These are phyloP conservation scores for Geoglossum cookeanum DNA, from an alignment of 2,329 filamentous ascomycete species.

Conservation along the genomic window DNA sequence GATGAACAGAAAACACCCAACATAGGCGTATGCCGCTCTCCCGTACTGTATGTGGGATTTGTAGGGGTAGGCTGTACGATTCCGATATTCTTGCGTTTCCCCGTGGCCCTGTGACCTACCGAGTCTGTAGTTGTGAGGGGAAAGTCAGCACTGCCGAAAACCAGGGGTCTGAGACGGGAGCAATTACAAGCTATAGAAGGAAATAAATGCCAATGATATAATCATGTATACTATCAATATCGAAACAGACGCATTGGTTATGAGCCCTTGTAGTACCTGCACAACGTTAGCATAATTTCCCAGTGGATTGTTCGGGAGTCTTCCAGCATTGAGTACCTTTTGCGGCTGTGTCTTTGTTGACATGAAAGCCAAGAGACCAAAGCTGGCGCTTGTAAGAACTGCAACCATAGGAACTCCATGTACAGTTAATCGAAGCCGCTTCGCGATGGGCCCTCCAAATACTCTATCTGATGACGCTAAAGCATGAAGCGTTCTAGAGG, in stretches of 20 bases:
- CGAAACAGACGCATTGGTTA: not conserved
- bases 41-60: not conserved
- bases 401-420: constrained; percentile 22
- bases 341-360: not conserved
- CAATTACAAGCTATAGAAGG: not conserved
- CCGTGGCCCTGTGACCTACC: not conserved
- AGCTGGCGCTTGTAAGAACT: constrained; percentile 12
- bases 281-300: not conserved
- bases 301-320: not conserved
- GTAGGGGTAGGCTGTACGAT: not conserved
- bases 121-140: not conserved
- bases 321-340: not conserved
- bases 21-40: constrained; percentile 17
- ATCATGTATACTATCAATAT: not conserved
- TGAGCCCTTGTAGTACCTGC: not conserved
- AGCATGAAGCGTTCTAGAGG: constrained; percentile 21
- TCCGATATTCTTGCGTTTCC: not conserved
- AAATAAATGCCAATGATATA: not conserved
- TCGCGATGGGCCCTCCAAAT: constrained; percentile 22
- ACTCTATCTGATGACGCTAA: constrained; percentile 11
- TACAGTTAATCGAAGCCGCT: constrained; percentile 12
- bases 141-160: not conserved
- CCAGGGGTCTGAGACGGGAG: not conserved
- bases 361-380: constrained; percentile 3
- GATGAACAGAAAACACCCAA: constrained; percentile 18